These are phyloP conservation scores for Aleurites moluccanus DNA, from an alignment of 441 rosid genomes.

Conservation along the genomic window DNA sequence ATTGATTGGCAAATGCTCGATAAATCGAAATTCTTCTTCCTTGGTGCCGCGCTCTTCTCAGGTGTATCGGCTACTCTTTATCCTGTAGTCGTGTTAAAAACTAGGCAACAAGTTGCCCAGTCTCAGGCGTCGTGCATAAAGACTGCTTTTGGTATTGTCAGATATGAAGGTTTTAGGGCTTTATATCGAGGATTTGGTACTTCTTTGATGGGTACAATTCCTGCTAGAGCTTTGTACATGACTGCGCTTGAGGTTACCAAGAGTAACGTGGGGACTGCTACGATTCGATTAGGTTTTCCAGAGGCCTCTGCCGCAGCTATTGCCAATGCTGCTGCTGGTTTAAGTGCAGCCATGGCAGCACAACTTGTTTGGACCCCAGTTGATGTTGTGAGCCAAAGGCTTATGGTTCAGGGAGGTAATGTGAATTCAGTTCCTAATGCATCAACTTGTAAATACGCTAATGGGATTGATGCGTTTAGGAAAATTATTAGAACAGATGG, in stretches of 20 bases:
- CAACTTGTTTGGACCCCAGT: conserved; percentile 84
- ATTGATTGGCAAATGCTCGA: conserved; percentile 92
- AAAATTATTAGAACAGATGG: conserved; percentile 67
- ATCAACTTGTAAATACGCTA: conserved; percentile 51
- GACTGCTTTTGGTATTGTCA: conserved; percentile 50
- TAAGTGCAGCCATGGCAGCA: conserved; percentile 81
- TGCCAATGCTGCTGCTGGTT: conserved; percentile 72
- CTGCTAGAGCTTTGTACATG: conserved; percentile 86
- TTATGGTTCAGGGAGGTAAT: conserved; percentile 71
- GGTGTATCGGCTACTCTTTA: conserved; percentile 80
- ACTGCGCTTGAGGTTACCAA: conserved; percentile 83
- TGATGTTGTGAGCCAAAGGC: conserved; percentile 87
- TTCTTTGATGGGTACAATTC: conserved; percentile 74
- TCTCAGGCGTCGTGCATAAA: conserved; percentile 51
- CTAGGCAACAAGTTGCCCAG: conserved; percentile 75
- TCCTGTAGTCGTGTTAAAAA: conserved; percentile 73
- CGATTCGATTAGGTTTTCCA: conserved; percentile 55
- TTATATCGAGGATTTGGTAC: conserved; percentile 85
- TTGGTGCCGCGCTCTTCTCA: conserved; percentile 86
- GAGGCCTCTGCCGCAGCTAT: conserved; percentile 58
- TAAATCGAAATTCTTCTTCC: conserved; percentile 76
- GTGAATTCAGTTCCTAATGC: conserved; percentile 26
- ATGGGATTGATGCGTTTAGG: conserved; percentile 73
- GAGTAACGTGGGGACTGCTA: conserved; percentile 65
- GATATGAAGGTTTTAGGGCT: conserved; percentile 65